These are phyloP conservation scores for Fusarium tanahbumbuense DNA, from an alignment of 2,329 filamentous ascomycete genomes.

Conservation along the genomic window DNA sequence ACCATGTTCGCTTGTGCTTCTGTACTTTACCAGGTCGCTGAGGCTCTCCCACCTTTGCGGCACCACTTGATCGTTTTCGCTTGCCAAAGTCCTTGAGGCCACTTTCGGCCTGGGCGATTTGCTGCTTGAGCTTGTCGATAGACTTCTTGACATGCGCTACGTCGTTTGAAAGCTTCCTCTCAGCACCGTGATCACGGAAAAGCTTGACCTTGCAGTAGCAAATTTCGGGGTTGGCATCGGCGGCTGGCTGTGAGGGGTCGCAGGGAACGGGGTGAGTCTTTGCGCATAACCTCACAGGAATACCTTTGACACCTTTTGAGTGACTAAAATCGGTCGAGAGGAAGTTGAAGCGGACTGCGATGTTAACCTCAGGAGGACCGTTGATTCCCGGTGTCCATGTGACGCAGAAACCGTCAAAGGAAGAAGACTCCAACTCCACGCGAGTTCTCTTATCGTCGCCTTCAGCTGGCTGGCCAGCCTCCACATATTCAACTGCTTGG, in stretches of 20 bases:
- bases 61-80: slow-evolving; percentile 67
- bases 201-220: slow-evolving; percentile 98
- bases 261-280: slow-evolving; percentile 80
- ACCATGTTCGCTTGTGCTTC: slow-evolving; percentile 96
- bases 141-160: slow-evolving; percentile 95
- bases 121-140: slow-evolving; percentile 95
- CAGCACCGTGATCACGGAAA: slow-evolving; percentile 94
- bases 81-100: slow-evolving; percentile 76
- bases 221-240: slow-evolving; percentile 71
- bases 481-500: slow-evolving; percentile 95
- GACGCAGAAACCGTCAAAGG: slow-evolving; percentile 94
- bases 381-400: slow-evolving; percentile 83
- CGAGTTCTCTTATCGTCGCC: slow-evolving; percentile 74
- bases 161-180: slow-evolving; percentile 94
- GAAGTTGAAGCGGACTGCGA: slow-evolving; percentile 97
- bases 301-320: slow-evolving; percentile 98
- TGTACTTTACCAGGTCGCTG: slow-evolving; percentile 81
- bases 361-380: slow-evolving; percentile 78
- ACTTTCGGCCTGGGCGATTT: slow-evolving; percentile 82
- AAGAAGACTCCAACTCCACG: slow-evolving; percentile 78
- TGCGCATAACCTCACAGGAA: slow-evolving; percentile 90
- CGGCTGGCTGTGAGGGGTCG: slow-evolving; percentile 60
- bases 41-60: slow-evolving; percentile 59
- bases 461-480: slow-evolving; percentile 68
- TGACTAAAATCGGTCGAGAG: slow-evolving; percentile 98